Evolutionary conservation across 1,284 basidiomycete species (phyloP).

Genomic region (Papiliotrema flavescens): DNA sequence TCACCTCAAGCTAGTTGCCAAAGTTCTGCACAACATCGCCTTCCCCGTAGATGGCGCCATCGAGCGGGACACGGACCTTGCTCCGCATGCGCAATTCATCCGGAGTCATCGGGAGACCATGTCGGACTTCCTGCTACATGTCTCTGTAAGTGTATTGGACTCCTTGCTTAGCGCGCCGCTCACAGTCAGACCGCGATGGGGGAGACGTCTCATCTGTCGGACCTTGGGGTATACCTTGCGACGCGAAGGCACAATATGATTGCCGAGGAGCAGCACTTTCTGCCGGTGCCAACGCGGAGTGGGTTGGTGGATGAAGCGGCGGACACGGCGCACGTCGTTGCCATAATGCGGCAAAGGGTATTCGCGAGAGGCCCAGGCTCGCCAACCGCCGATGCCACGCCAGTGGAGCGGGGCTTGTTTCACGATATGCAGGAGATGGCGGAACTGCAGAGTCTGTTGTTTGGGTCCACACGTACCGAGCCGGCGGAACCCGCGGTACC

Average conservation of each 20-base stretch:
- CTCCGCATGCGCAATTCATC: neutral
- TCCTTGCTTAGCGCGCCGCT: neutral
- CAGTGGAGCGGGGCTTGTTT: neutral
- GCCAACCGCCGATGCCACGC: neutral
- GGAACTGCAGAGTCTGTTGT: neutral
- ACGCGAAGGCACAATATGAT: neutral
- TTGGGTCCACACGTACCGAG: neutral
- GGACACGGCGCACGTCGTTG: neutral
- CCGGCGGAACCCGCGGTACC: neutral
- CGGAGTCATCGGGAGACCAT: neutral
- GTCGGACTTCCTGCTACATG: neutral
- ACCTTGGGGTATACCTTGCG: neutral
- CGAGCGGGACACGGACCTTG: neutral
- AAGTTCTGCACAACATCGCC: conserved; percentile 32
- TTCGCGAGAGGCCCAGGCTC: neutral
- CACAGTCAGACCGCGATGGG: neutral
- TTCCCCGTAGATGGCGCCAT: conserved; percentile 8
- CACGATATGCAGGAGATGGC: neutral
- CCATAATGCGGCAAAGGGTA: neutral
- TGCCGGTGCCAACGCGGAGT: neutral
- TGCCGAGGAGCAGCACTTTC: neutral
- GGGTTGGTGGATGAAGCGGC: neutral
- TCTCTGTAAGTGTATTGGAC: neutral
- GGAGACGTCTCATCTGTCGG: neutral
- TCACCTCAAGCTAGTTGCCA: conserved; percentile 27